Evolutionary conservation across 441 rosid genomes (phyloP), one percentile per base, ranked within the genome.

Genomic region (Jatropha podagrica): DNA sequence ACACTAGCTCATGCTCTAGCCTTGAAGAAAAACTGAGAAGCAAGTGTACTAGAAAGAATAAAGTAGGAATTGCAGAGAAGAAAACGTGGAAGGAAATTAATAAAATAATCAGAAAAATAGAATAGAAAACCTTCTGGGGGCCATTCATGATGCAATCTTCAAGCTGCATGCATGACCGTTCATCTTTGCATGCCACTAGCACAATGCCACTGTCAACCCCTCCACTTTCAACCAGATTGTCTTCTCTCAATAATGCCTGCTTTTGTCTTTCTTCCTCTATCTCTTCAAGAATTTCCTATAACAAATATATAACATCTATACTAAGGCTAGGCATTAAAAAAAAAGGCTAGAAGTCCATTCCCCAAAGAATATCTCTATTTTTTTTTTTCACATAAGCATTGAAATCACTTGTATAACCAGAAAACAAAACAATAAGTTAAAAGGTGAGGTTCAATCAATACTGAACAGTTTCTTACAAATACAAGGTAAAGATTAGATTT

Each of bases 151-250:
- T 85, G 84, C 89, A 90, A 85, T 92, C 97, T 84, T 93, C 94
- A 71, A 96, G 97, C 85, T 96, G 99, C 99, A 94, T 85, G 85
- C 98, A 94, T 61, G 98, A 92, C 9, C 89, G 77, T 76, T 96
- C 99, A 80, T 96, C 99, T 83, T 92, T 94, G 85, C 98, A 94
- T 51, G 92, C 98, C 83, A 96, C 93, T 60, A 94, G 89, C 76
- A 91, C 91, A 66, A 91, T 86, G 69, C 92, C 87, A 79, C 80
- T 83, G 73, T 87, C 86, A 58, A 70, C 85, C 76, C 81, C 86
- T 56, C 73, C 78, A 40, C 77, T 86, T 75, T 87, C 92, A 55
- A 80, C 66, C 71, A 65, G 63, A 74, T 74, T 46, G 75, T 81
- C 86, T 77, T 87, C 85, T 68, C 68, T 78, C 5, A 74, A 84